phyloP scores from a whole-genome alignment of 2,329 filamentous ascomycete genomes.

The Aspergillus pseudonomiae region DNA sequence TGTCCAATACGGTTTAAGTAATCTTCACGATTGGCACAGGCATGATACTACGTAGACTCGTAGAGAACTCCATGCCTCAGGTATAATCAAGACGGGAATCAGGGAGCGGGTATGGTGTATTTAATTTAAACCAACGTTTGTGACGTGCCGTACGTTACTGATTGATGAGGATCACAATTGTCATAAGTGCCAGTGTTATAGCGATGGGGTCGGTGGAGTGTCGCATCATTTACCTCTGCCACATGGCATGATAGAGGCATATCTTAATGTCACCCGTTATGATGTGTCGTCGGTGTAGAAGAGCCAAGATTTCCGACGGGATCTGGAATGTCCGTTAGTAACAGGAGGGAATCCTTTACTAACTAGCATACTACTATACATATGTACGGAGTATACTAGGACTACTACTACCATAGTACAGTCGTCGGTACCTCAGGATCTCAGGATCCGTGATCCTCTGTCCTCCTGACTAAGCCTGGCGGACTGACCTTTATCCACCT shows the following conservation, averaged over 20 bases:
- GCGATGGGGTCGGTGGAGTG: background rate
- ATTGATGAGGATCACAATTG: background rate
- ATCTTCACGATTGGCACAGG: background rate
- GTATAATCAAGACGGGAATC: background rate
- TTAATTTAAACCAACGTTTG: background rate
- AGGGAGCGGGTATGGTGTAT: background rate
- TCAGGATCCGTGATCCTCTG: background rate
- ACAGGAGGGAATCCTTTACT: background rate
- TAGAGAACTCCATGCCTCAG: no score
- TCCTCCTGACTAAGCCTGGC: background rate
- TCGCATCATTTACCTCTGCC: conserved; percentile 4
- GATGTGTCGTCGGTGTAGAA: conserved; percentile 1
- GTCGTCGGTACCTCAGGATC: background rate
- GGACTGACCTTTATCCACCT: background rate
- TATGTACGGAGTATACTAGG: background rate
- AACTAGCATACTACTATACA: no score
- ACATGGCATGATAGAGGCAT: conserved; percentile 6
- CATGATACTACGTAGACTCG: background rate
- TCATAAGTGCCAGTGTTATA: background rate
- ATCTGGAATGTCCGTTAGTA: background rate
- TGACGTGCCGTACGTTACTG: background rate
- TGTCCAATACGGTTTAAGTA: background rate
- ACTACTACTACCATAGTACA: background rate
- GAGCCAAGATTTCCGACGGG: background rate
- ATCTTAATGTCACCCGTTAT: conserved; percentile 1